Evolutionary conservation across 1,139 yeast genomes (phyloP).

Genomic region (Yamadazyma triangularis): DNA sequence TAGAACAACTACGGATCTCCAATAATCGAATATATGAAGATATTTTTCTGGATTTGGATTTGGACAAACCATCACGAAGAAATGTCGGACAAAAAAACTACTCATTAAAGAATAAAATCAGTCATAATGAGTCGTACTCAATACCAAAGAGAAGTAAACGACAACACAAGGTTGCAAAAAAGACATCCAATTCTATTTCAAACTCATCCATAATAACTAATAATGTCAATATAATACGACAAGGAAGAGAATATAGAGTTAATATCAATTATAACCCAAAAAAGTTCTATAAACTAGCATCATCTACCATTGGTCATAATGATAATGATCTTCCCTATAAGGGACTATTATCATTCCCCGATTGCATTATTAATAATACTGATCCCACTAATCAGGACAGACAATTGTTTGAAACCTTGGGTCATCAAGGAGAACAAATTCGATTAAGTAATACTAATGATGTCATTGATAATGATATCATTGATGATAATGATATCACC

Average conservation of each 20-base stretch:
- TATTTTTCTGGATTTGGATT: slow-evolving; percentile 9
- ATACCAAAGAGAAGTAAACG: no score
- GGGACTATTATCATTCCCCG: slow-evolving; percentile 56
- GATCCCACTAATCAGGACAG: slow-evolving; percentile 54
- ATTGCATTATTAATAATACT: slow-evolving; percentile 58
- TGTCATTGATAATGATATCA: not conserved
- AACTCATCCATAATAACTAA: no score
- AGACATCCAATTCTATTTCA: no score
- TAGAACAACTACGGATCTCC: slow-evolving; percentile 12
- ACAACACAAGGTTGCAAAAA: no score
- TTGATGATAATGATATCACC: slow-evolving; percentile 1
- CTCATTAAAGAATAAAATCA: not conserved
- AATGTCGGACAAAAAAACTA: not conserved
- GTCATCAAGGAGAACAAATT: slow-evolving; percentile 21
- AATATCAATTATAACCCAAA: no score
- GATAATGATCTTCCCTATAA: slow-evolving; percentile 53
- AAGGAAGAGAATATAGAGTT: no score
- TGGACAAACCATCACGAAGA: slow-evolving; percentile 10
- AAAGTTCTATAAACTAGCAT: no score
- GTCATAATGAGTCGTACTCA: no score
- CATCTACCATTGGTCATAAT: no score
- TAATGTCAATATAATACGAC: no score
- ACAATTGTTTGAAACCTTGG: slow-evolving; percentile 36
- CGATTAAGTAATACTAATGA: slow-evolving; percentile 7
- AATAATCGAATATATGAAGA: slow-evolving; percentile 12